Evolutionary conservation across 371 early-diverging fungal genomes (phyloP), one percentile per base, ranked within the genome.

Genomic region (Syncephalastrum contaminatum): DNA sequence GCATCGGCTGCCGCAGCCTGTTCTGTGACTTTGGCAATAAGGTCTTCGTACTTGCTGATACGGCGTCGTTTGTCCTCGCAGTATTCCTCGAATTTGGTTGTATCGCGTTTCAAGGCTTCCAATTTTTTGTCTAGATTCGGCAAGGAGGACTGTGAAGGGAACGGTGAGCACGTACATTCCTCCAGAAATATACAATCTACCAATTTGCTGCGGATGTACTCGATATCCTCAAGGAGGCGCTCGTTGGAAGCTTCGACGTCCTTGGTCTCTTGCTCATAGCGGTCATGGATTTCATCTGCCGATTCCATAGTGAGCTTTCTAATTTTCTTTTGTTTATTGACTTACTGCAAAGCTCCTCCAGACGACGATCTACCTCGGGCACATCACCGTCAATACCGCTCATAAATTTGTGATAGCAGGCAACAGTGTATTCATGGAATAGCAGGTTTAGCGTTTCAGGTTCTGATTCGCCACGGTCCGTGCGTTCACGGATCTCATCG

Each of bases 381-480:
- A 70, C 72, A 16, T 77, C 83, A 62, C 85, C 76, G 50, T 89
- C 87, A 14, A 77, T 73, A 2, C 82, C 82, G 14, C 67, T 66
- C 49, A 88, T 64, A 64, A 85, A 90, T 12, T 68, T 64, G 5
- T 67, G 68, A 50, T 86, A 86, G 1, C 85, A 66, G 25, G 73
- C 66, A 0, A 62, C 66, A 30, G 83, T 55, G 49, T 84, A 88
- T 30, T 82, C 72, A 56, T 80, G 85, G 64, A 87, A 89, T 46
- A 88, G 79, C 61, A 79, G 81, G 39, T 50, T 57, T 19, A 43
- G 15, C 41, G 48, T 51, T 16, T 57, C 50, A 1, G 57, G 18
- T 21, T 21, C 36, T 5, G 36, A 30, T 30, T 30, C 36, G 36
- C 36, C 36, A 30, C 36, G 36, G 36, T 30, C 36, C 2, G 36